Conservation (phyloP, 257 asterid genomes). For the Jacaranda copaia region DNA sequence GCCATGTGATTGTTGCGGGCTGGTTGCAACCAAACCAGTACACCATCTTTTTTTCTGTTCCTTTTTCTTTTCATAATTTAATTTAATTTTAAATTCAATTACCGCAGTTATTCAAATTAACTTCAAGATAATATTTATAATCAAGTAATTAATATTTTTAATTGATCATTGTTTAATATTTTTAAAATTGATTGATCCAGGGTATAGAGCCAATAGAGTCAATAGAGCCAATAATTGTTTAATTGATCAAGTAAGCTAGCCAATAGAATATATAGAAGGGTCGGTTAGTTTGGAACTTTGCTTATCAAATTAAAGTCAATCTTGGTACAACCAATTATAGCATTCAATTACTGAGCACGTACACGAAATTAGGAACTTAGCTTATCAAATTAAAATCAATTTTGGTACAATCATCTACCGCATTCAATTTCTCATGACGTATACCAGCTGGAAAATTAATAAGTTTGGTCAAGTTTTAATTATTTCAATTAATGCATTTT, state of each 20-base stretch:
- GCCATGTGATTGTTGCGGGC: slow-evolving; percentile 42
- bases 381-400: not conserved
- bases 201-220: no score
- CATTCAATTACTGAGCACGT: not conserved
- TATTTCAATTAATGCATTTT: not conserved
- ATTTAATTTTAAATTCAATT: not conserved
- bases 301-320: not conserved
- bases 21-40: not conserved
- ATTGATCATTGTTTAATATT: not conserved
- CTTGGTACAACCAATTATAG: not conserved
- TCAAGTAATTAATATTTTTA: no score
- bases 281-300: no score
- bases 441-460: not conserved
- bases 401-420: not conserved
- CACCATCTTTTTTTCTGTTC: not conserved
- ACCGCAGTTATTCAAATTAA: not conserved
- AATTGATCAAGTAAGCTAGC: no score
- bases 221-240: no score
- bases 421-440: not conserved
- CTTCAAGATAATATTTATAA: no score
- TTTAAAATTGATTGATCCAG: no score
- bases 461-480: not conserved
- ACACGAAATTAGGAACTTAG: no score
- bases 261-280: no score
- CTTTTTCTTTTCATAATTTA: not conserved